These are phyloP conservation scores for Lecanicillium sp. DNA, from an alignment of 2,329 filamentous ascomycete species.

Conservation along the genomic window DNA sequence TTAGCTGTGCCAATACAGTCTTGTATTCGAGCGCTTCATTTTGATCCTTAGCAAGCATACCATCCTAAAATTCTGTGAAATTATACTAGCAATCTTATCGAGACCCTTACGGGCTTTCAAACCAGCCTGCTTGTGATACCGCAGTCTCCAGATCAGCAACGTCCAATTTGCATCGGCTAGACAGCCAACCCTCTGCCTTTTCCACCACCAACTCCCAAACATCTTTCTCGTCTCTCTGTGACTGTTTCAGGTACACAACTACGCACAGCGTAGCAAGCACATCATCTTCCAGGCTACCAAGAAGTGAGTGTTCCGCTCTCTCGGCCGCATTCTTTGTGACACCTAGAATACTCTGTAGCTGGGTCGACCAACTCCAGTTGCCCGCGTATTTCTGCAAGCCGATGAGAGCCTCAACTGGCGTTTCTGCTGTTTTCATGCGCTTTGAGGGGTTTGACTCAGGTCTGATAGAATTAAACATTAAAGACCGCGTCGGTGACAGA, in stretches of 20 bases:
- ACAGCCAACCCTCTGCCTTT: constrained; percentile 48
- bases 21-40: no score
- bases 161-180: neutral
- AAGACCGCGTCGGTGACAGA: no score
- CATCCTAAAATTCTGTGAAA: no score
- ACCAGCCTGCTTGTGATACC: no score
- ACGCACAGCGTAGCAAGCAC: constrained; percentile 21
- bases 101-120: no score
- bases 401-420: constrained; percentile 31
- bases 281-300: constrained; percentile 6
- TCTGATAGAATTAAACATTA: no score
- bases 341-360: constrained; percentile 20
- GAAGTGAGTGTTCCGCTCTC: constrained; percentile 1
- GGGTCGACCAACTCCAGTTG: constrained; percentile 33
- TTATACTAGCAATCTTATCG: no score
- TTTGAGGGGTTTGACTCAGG: no score
- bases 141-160: no score
- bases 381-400: constrained; percentile 48
- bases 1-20: no score
- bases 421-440: neutral
- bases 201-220: constrained; percentile 57
- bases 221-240: constrained; percentile 36
- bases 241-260: constrained; percentile 32
- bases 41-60: no score
- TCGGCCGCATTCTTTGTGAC: constrained; percentile 7